Evolutionary conservation across 2,329 filamentous ascomycete species (phyloP).

Genomic region (Apiospora malaysiana): DNA sequence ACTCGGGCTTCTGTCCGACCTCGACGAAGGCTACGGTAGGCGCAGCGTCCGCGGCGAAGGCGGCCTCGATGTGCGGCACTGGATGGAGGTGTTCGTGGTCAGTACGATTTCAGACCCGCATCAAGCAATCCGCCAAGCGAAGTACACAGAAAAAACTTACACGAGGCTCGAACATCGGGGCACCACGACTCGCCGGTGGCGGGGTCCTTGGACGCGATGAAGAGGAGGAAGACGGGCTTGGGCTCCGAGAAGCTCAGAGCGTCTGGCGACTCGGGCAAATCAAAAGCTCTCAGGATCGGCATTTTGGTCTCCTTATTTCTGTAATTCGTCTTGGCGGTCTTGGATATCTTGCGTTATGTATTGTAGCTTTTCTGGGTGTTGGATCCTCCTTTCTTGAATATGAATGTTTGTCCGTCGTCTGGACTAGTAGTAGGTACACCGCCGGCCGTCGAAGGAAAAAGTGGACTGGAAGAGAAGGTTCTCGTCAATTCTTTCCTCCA

Average conservation of each 20-base stretch:
- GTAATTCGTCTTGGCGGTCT: background rate
- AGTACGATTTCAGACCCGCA: background rate
- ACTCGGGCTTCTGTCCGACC: slow-evolving; percentile 44
- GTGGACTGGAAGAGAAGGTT: slow-evolving; percentile 12
- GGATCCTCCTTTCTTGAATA: background rate
- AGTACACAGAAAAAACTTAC: background rate
- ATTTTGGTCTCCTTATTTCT: background rate
- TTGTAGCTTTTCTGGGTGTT: background rate
- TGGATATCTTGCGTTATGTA: background rate
- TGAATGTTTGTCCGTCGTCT: no score
- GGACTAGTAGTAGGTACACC: slow-evolving; percentile 1
- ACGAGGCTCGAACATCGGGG: slow-evolving; percentile 45
- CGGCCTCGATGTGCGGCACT: slow-evolving; percentile 38
- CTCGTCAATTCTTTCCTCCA: background rate
- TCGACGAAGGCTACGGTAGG: slow-evolving; percentile 39
- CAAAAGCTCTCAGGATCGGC: background rate
- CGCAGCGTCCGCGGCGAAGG: slow-evolving; percentile 36
- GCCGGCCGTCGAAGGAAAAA: background rate
- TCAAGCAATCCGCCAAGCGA: background rate
- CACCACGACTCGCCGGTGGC: slow-evolving; percentile 45
- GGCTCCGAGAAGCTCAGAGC: background rate
- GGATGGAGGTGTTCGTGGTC: background rate
- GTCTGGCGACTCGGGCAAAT: background rate
- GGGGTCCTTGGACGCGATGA: slow-evolving; percentile 43
- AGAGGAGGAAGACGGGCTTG: slow-evolving; percentile 40